Base-by-base conservation (phyloP, 208 protist genomes). In the Leishmania guyanensis region DNA sequence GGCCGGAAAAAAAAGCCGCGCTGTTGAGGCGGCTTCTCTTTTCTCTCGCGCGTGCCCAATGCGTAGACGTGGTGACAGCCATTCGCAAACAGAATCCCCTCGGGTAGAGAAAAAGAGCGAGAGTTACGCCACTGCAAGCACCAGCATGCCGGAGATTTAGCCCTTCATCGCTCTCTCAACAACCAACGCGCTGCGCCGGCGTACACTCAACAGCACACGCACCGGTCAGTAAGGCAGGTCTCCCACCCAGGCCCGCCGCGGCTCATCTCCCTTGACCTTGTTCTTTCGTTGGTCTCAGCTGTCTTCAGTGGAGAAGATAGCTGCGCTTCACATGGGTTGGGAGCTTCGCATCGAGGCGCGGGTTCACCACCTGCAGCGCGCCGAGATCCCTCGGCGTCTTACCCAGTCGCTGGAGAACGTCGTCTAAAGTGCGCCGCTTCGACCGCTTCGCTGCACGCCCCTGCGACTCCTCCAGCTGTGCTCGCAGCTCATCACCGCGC, bases 401-500 rank as follows among this genome's bases (percentile, higher is more conserved):
- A 36, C 93, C 93, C 26, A 98, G 73, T 43, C 92, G 86, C 53
- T 86, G 87, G 72, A 98, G 88, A 69, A 98, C 93, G 69, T 98
- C 95, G 26, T 94, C 92, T 36, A 98, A 86, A n/a, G 95, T 98
- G 46, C 95, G 90, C 5, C 95, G 91, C 78, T 89, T 92, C 36
- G 82, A 78, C 3, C 84, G 88, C 83, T 81, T 86, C 36, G 80
- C 53, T 53, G 81, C 54, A 9, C 77, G 79, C 43, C 66, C 58
- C 83, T 93, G 65, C 50, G 84, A 86, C 10, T 78, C 82, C 86
- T 92, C 92, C 39, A 96, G 77, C 80, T 89, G 87, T 36, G 81
- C 78, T n/a, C 95, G 90, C 84, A 97, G 89, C 84, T 98, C 92
- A 74, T 98, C 95, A 4, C 93, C 95, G 50, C 95, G 94, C 43